These are phyloP conservation scores for Solanum aculeatissimum DNA, from an alignment of 305 asterid species.

Conservation along the genomic window DNA sequence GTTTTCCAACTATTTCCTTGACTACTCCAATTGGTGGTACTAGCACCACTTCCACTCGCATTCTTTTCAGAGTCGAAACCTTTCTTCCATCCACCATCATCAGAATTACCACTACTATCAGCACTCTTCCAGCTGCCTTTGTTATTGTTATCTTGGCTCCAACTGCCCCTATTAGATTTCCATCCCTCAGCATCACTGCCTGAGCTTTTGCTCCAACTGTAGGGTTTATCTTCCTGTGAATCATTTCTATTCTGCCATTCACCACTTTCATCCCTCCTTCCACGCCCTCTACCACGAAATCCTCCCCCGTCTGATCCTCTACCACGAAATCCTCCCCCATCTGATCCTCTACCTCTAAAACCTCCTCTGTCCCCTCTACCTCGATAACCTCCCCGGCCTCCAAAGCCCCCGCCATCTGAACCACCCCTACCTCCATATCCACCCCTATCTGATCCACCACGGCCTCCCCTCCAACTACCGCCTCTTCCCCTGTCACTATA, in stretches of 20 bases:
- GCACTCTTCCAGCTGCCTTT: conserved; percentile 9
- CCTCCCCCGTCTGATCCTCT: background rate
- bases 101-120: conserved; percentile 5
- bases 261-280: conserved; percentile 25
- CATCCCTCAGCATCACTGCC: conserved; percentile 5
- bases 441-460: conserved; percentile 32
- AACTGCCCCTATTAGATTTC: conserved; percentile 17
- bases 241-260: conserved; percentile 61
- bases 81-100: conserved; percentile 22
- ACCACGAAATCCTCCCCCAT: conserved; percentile 39
- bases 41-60: conserved; percentile 9
- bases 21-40: conserved; percentile 9
- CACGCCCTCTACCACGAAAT: conserved; percentile 37
- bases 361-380: conserved; percentile 27
- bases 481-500: conserved; percentile 41
- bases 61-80: conserved; percentile 12
- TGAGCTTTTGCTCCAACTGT: conserved; percentile 27
- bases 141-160: conserved; percentile 19
- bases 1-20: conserved; percentile 13
- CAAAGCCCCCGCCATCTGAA: conserved; percentile 19
- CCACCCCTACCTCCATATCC: conserved; percentile 37
- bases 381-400: conserved; percentile 18
- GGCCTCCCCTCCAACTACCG: conserved; percentile 70
- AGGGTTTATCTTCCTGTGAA: conserved; percentile 27
- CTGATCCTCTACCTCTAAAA: conserved; percentile 54